phyloP scores from a whole-genome alignment of 495 filamentous ascomycete genomes.

The Talaromyces liani region DNA sequence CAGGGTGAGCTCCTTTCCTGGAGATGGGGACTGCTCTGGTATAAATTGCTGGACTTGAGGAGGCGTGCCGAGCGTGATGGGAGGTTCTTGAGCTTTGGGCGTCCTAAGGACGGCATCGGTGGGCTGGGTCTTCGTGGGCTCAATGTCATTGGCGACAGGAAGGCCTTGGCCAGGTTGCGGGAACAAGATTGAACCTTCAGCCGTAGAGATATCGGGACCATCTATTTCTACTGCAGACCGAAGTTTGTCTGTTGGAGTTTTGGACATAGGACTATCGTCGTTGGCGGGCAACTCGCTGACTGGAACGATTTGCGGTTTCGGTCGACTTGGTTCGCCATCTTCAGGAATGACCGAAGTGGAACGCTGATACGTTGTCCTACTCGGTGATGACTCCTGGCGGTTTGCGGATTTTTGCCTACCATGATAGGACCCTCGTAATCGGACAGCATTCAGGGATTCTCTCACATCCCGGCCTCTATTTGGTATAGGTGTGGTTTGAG shows the following conservation, averaged over 20 bases:
- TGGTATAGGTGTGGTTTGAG: constrained; percentile 79
- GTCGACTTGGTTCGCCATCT: constrained; percentile 40
- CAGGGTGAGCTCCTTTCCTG: constrained; percentile 85
- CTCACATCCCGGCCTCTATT: constrained; percentile 83
- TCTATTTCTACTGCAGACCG: constrained; percentile 33
- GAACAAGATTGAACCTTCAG: constrained; percentile 20
- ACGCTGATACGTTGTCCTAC: constrained; percentile 40
- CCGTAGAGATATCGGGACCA: constrained; percentile 14
- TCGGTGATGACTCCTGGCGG: constrained; percentile 54
- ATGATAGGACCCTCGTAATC: constrained; percentile 63
- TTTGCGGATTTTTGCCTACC: constrained; percentile 52
- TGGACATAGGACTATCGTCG: constrained; percentile 37
- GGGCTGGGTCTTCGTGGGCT: constrained; percentile 44
- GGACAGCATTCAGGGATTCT: constrained; percentile 89
- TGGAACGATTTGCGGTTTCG: constrained; percentile 21
- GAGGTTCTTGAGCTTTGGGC: constrained; percentile 22
- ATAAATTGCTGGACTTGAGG: constrained; percentile 44
- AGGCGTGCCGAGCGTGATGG: constrained; percentile 26
- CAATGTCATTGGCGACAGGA: constrained; percentile 30
- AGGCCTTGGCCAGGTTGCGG: constrained; percentile 28
- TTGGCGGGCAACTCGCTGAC: constrained; percentile 28
- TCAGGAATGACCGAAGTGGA: constrained; percentile 59
- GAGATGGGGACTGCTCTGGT: constrained; percentile 66
- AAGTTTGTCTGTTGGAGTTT: constrained; percentile 56
- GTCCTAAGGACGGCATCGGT: constrained; percentile 21